phyloP scores from a whole-genome alignment of 306 rosid species.

The Prunus fruticosa region DNA sequence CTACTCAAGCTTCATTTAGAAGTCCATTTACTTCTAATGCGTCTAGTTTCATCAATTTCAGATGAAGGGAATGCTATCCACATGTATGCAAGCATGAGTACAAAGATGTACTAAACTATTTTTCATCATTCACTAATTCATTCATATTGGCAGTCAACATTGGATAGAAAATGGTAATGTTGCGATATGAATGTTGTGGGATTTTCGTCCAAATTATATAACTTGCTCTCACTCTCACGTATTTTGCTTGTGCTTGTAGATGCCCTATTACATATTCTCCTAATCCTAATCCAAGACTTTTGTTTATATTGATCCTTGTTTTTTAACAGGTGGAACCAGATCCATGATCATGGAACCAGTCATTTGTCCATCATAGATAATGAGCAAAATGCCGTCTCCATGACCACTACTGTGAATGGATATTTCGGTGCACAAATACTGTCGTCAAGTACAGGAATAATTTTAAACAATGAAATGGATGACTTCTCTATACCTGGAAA shows the following conservation, averaged over 20 bases:
- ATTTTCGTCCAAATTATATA: no score
- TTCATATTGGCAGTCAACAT: background rate
- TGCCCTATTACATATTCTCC: no score
- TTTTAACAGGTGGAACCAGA: conserved; percentile 64
- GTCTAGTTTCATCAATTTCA: background rate
- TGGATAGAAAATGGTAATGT: background rate
- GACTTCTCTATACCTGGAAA: conserved; percentile 73
- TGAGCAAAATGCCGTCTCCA: conserved; percentile 67
- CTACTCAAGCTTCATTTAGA: background rate
- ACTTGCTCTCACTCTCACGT: no score
- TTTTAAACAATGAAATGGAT: conserved; percentile 87
- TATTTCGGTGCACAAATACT: conserved; percentile 71
- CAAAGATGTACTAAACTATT: background rate
- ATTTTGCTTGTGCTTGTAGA: no score
- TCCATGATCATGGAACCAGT: conserved; percentile 81
- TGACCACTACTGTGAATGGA: conserved; percentile 66
- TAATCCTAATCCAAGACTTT: no score
- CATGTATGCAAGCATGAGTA: background rate
- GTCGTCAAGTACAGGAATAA: conserved; percentile 74
- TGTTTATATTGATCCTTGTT: conserved; percentile 1
- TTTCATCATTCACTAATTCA: background rate
- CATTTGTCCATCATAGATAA: conserved; percentile 63
- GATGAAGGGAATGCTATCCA: no score
- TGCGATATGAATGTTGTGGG: no score
- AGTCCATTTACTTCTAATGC: background rate